phyloP scores from a whole-genome alignment of 2,329 filamentous ascomycete genomes.

The Ascochyta lentis region DNA sequence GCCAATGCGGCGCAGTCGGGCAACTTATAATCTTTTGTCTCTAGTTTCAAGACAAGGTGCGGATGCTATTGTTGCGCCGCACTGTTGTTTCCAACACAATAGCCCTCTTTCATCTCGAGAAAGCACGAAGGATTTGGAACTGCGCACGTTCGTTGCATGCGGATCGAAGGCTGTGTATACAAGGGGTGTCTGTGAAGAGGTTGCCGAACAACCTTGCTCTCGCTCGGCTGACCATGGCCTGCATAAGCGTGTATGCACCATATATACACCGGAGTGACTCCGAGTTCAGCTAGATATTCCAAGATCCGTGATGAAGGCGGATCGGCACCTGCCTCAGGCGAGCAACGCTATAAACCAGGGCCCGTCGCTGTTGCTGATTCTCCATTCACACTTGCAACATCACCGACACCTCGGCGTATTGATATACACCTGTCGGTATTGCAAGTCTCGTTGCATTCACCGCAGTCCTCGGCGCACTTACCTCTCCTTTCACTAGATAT shows the following conservation, averaged over 20 bases:
- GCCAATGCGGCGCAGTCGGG: neutral
- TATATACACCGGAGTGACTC: neutral
- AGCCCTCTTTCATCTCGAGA: neutral
- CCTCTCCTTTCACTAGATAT: neutral
- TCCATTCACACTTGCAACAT: conserved; percentile 1
- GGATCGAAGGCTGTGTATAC: neutral
- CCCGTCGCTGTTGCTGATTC: conserved; percentile 3
- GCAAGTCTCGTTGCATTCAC: neutral
- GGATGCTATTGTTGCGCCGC: neutral
- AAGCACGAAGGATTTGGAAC: neutral
- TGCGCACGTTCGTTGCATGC: neutral
- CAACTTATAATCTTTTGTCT: neutral
- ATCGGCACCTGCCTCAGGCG: conserved; percentile 5
- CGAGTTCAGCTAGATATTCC: conserved; percentile 1
- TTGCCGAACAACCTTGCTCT: neutral
- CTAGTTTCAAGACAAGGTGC: neutral
- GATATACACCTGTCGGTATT: neutral
- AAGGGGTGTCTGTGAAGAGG: neutral
- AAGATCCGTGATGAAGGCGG: neutral
- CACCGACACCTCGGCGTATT: neutral
- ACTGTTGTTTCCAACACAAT: neutral
- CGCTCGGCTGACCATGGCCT: neutral
- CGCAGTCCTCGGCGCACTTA: neutral
- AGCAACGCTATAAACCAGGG: conserved; percentile 1
- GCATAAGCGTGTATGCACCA: conserved; percentile 14